These are phyloP conservation scores for Trypanosoma avium DNA, from an alignment of 208 protist species.

Conservation along the genomic window DNA sequence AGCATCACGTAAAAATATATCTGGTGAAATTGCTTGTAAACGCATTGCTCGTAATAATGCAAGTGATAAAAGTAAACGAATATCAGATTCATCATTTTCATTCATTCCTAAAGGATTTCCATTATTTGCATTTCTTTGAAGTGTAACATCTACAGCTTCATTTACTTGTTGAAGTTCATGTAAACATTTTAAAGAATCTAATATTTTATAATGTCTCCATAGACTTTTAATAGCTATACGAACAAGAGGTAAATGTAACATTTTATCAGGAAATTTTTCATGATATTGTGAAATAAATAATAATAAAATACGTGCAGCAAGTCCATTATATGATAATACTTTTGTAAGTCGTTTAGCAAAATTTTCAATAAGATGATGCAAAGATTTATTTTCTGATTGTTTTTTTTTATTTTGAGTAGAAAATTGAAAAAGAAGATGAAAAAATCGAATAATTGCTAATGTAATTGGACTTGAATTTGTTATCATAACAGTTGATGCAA, in stretches of 20 bases:
- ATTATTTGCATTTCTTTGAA: conserved; percentile 74
- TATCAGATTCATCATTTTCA: conserved; percentile 23
- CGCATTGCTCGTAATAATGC: conserved; percentile 67
- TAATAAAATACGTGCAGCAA: conserved; percentile 23
- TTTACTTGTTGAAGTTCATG: conserved; percentile 36
- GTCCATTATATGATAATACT: conserved; percentile 21
- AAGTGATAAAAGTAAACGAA: conserved; percentile 37
- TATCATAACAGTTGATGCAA: conserved; percentile 30
- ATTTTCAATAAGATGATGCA: neutral
- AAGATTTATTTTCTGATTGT: neutral
- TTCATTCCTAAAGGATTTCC: conserved; percentile 50
- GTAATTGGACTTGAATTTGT: conserved; percentile 25
- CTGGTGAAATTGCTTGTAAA: conserved; percentile 44
- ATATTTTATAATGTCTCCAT: conserved; percentile 12
- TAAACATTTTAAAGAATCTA: conserved; percentile 3
- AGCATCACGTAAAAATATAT: conserved; percentile 62
- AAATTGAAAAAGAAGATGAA: conserved; percentile 9
- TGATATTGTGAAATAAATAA: conserved; percentile 18
- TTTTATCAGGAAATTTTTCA: conserved; percentile 8
- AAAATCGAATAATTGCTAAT: conserved; percentile 9
- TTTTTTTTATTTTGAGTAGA: conserved; percentile 19
- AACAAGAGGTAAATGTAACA: conserved; percentile 24
- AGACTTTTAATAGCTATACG: conserved; percentile 16
- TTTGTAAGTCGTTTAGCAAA: conserved; percentile 22
- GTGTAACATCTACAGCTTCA: conserved; percentile 50